Conservation (phyloP, 805 yeast species). For the Candida adriatica region DNA sequence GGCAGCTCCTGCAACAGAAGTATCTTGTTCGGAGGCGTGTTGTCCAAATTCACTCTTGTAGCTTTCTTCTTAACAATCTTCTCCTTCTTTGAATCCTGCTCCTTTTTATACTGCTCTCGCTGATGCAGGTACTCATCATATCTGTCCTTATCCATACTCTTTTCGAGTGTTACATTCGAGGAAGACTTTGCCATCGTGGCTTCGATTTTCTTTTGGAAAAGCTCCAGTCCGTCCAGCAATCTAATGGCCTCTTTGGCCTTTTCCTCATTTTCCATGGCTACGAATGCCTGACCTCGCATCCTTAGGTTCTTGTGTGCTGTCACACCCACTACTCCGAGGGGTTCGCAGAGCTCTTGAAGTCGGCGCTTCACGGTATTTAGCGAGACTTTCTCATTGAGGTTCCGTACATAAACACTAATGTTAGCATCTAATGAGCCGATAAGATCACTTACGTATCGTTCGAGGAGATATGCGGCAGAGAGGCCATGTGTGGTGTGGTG, state of each 20-base stretch:
- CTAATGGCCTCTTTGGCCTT: constrained; percentile 31
- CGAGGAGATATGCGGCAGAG: constrained; percentile 7
- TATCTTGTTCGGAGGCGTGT: constrained; percentile 60
- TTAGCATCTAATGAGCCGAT: neutral
- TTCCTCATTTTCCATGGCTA: constrained; percentile 41
- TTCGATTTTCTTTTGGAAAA: constrained; percentile 18
- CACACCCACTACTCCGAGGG: constrained; percentile 44
- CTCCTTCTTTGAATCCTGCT: constrained; percentile 15
- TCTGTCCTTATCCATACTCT: constrained; percentile 6
- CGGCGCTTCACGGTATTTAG: constrained; percentile 39
- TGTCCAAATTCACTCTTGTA: constrained; percentile 14
- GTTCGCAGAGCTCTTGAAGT: constrained; percentile 35
- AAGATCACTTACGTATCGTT: constrained; percentile 19
- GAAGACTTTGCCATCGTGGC: constrained; percentile 22
- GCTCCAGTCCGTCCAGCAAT: constrained; percentile 13
- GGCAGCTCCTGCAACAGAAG: constrained; percentile 65
- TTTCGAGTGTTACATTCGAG: constrained; percentile 18
- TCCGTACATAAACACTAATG: constrained; percentile 45
- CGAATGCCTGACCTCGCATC: constrained; percentile 79
- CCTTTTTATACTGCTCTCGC: constrained; percentile 15
- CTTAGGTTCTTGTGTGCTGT: constrained; percentile 54
- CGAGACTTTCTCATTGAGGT: constrained; percentile 64
- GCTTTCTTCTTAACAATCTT: constrained; percentile 10
- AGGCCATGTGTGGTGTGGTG: no score
- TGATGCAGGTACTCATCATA: constrained; percentile 14